phyloP scores from a whole-genome alignment of 345 rosid genomes.

The Nephelium lappaceum region DNA sequence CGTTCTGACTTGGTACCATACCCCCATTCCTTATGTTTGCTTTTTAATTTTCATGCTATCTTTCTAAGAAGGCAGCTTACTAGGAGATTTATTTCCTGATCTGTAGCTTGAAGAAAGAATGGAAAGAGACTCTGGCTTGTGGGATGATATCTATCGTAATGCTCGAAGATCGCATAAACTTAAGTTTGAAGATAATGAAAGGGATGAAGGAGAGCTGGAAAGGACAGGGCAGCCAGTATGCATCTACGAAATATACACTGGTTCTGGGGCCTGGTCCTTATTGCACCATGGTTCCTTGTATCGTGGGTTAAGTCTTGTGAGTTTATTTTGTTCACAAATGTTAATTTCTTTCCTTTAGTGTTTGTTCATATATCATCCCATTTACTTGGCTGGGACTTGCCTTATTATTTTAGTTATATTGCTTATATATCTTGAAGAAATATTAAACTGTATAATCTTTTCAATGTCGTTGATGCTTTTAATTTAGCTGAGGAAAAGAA shows the following conservation, averaged over 20 bases:
- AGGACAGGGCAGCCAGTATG: constrained; percentile 95
- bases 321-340: constrained; percentile 34
- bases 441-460: not conserved
- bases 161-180: constrained; percentile 90
- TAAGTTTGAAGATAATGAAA: constrained; percentile 84
- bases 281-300: constrained; percentile 95
- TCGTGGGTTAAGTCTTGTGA: constrained; percentile 95
- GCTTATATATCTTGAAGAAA: not conserved
- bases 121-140: constrained; percentile 63
- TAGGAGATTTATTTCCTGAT: constrained; percentile 27
- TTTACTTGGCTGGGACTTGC: not conserved
- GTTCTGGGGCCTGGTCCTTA: constrained; percentile 95
- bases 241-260: constrained; percentile 88
- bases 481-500: not conserved
- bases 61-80: constrained; percentile 25
- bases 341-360: constrained; percentile 16
- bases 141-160: constrained; percentile 92
- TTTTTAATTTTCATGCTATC: not conserved
- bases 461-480: not conserved
- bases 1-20: not conserved
- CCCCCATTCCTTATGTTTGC: not conserved
- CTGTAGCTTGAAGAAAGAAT: constrained; percentile 88
- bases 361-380: not conserved
- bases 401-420: not conserved
- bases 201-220: constrained; percentile 99